These are phyloP conservation scores for Vitis hybrid DNA, from an alignment of 177 flowering plant species.

Conservation along the genomic window DNA sequence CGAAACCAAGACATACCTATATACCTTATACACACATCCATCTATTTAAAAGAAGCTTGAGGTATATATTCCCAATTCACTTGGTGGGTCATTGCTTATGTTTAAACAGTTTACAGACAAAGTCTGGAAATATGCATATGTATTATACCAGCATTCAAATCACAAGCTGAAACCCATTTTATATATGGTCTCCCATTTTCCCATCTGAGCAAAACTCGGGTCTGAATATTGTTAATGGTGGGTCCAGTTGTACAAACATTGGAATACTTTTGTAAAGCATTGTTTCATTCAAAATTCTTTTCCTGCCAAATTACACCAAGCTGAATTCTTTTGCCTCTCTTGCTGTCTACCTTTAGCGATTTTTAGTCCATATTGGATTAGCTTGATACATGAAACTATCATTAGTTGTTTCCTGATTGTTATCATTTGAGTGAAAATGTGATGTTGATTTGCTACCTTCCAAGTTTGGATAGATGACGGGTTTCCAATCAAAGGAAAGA, in stretches of 20 bases:
- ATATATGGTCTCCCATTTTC: background rate
- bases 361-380: no score
- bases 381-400: background rate
- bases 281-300: background rate
- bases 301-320: background rate
- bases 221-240: background rate
- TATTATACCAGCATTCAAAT: background rate
- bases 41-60: background rate
- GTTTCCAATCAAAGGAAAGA: background rate
- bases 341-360: no score
- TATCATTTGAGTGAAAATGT: background rate
- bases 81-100: background rate
- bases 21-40: background rate
- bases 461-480: background rate
- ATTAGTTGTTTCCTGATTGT: background rate
- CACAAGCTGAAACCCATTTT: background rate
- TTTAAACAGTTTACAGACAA: background rate
- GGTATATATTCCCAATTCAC: slow-evolving; percentile 7
- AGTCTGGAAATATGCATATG: background rate
- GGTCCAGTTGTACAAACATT: slow-evolving; percentile 8
- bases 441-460: background rate
- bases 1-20: background rate
- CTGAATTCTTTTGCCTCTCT: no score
- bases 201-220: background rate
- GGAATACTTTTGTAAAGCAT: slow-evolving; percentile 7